phyloP scores from a whole-genome alignment of 208 protist genomes.

The Herpetomonas samuelpessoai region DNA sequence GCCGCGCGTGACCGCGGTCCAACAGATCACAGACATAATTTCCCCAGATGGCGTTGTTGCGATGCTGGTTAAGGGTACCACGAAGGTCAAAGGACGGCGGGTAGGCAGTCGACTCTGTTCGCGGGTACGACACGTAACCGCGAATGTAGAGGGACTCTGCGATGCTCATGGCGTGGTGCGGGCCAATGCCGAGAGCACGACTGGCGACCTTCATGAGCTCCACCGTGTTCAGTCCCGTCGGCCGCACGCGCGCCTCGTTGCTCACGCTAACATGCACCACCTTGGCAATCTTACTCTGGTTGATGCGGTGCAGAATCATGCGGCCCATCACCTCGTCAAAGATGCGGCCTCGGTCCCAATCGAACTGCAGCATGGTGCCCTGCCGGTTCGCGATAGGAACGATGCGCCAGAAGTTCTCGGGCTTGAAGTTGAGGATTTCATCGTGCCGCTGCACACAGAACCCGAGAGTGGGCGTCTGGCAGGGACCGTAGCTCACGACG shows the following conservation, averaged over 20 bases:
- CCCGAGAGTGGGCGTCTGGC: slow-evolving; percentile 95
- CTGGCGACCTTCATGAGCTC: slow-evolving; percentile 93
- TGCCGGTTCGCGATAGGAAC: slow-evolving; percentile 65
- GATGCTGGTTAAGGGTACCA: slow-evolving; percentile 53
- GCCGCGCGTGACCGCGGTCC: slow-evolving; percentile 46
- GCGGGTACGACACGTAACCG: slow-evolving; percentile 97
- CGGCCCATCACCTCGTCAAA: slow-evolving; percentile 89
- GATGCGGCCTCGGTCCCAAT: slow-evolving; percentile 88
- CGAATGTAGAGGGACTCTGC: slow-evolving; percentile 96
- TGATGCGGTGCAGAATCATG: slow-evolving; percentile 62
- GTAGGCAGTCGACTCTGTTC: slow-evolving; percentile 96
- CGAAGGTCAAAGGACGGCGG: slow-evolving; percentile 88
- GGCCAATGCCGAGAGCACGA: slow-evolving; percentile 79
- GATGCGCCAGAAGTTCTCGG: slow-evolving; percentile 87
- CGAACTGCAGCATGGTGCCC: slow-evolving; percentile 66
- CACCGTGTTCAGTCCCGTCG: slow-evolving; percentile 94
- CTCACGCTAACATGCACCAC: slow-evolving; percentile 54
- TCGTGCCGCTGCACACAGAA: slow-evolving; percentile 94
- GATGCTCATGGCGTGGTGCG: slow-evolving; percentile 92
- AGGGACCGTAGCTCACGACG: slow-evolving; percentile 95
- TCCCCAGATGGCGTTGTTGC: slow-evolving; percentile 63
- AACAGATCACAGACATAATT: slow-evolving; percentile 67
- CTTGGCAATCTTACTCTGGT: slow-evolving; percentile 48
- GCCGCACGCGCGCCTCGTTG: slow-evolving; percentile 65
- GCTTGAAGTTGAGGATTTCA: slow-evolving; percentile 91